These are phyloP conservation scores for Coprinellus aureogranulatus DNA, from an alignment of 768 basidiomycete species.

Conservation along the genomic window DNA sequence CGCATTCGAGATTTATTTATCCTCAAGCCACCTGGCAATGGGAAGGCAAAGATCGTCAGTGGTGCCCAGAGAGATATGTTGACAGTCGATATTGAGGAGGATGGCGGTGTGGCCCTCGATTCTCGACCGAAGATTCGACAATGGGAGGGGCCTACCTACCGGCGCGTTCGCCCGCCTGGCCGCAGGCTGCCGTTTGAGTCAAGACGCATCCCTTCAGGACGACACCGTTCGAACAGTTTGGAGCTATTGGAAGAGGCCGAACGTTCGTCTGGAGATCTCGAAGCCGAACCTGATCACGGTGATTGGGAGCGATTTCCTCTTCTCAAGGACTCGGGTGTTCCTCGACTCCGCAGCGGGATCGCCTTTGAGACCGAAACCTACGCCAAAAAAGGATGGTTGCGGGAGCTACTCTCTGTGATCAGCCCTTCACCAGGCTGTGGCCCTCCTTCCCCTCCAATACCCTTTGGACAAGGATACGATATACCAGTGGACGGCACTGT, in stretches of 20 bases:
- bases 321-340: constrained; percentile 51
- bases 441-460: constrained; percentile 30
- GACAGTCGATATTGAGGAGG: constrained; percentile 45
- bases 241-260: not conserved
- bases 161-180: not conserved
- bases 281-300: not conserved
- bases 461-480: constrained; percentile 16
- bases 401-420: constrained; percentile 49
- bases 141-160: constrained; percentile 3
- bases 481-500: not conserved
- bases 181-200: not conserved
- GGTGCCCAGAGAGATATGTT: constrained; percentile 28
- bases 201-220: too few relatives aligned
- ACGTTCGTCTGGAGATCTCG: not conserved
- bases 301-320: constrained; percentile 18
- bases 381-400: constrained; percentile 58
- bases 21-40: constrained; percentile 35
- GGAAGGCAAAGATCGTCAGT: constrained; percentile 34
- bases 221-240: not conserved
- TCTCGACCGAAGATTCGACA: constrained; percentile 8
- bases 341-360: constrained; percentile 47
- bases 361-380: constrained; percentile 52
- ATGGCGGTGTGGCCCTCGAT: constrained; percentile 15
- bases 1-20: constrained; percentile 37
- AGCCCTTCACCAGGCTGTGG: constrained; percentile 22